phyloP scores from a whole-genome alignment of 768 basidiomycete genomes.

The Serendipita vermifera region DNA sequence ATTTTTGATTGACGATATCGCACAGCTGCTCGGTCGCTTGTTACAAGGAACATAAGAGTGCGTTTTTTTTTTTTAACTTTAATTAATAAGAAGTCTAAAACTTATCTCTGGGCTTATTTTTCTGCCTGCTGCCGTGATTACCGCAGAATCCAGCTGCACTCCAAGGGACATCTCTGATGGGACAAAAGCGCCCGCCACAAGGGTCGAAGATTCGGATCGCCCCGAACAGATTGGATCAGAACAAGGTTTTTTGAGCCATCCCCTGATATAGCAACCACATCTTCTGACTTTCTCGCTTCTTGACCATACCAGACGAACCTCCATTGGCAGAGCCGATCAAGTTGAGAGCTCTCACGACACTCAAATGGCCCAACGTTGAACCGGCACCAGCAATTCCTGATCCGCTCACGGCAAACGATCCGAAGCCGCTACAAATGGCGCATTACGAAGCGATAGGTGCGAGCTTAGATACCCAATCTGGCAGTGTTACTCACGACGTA shows the following conservation, averaged over 20 bases:
- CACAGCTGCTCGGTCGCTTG: constrained; percentile 67
- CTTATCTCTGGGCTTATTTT: not conserved
- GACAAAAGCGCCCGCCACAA: not conserved
- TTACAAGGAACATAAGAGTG: constrained; percentile 66
- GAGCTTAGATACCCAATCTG: constrained; percentile 11
- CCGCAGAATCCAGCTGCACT: not conserved
- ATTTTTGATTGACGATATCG: not conserved
- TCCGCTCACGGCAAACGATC: constrained; percentile 75
- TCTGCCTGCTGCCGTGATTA: not conserved
- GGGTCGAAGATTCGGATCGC: not conserved
- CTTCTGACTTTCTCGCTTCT: not conserved
- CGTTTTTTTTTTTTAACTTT: not conserved
- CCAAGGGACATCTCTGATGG: not conserved
- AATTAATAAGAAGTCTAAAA: too few relatives aligned
- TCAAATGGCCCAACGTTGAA: constrained; percentile 80
- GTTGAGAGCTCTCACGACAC: constrained; percentile 54
- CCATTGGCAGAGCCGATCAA: constrained; percentile 28
- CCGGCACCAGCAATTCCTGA: constrained; percentile 70
- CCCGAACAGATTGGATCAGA: not conserved
- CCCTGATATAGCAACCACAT: not conserved
- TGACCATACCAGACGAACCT: constrained; percentile 11
- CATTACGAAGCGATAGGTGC: constrained; percentile 76
- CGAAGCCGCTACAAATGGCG: constrained; percentile 53
- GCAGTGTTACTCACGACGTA: too few relatives aligned
- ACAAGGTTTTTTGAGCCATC: too few relatives aligned